Evolutionary conservation across 1,284 basidiomycete genomes (phyloP).

Genomic region (Peniophora sp.): DNA sequence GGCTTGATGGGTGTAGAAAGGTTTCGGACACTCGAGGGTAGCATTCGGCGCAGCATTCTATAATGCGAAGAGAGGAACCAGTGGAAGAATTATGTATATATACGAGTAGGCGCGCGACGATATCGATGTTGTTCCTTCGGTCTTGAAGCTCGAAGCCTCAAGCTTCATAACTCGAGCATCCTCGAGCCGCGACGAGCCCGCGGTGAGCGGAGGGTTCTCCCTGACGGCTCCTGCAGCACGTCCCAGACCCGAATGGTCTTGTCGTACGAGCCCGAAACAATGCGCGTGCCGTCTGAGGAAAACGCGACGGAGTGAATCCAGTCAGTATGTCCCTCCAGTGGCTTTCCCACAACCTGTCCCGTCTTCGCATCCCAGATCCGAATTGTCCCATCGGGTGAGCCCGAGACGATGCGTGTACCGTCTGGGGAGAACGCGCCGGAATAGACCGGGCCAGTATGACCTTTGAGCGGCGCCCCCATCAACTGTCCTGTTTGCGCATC

Average conservation of each 20-base stretch:
- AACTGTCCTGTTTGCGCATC: not conserved
- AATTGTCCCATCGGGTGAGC: constrained; percentile 7
- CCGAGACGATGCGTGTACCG: constrained; percentile 4
- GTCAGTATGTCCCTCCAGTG: not conserved
- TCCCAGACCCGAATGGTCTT: not conserved
- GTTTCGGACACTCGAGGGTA: too few species aligned
- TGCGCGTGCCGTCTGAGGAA: constrained; percentile 13
- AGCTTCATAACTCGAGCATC: too few species aligned
- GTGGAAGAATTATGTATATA: too few species aligned
- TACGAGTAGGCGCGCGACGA: too few species aligned
- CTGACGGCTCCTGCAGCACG: too few species aligned
- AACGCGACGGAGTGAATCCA: not conserved
- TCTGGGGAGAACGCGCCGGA: not conserved
- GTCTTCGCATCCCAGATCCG: constrained; percentile 7
- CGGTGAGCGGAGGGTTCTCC: too few species aligned
- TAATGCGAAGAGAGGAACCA: too few species aligned
- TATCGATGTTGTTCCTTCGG: too few species aligned
- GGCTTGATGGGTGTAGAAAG: too few species aligned
- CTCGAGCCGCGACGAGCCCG: too few species aligned
- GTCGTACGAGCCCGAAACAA: constrained; percentile 5
- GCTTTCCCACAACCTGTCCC: not conserved
- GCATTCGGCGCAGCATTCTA: too few species aligned
- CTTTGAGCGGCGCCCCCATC: not conserved
- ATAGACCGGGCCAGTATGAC: not conserved
- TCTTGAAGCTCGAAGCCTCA: too few species aligned